A percentile compares a stretch with the other conserved stretches of the same genome.
phyloP scores from a whole-genome alignment of 1,139 yeast species.

The Blastobotrys buckinghamii region DNA sequence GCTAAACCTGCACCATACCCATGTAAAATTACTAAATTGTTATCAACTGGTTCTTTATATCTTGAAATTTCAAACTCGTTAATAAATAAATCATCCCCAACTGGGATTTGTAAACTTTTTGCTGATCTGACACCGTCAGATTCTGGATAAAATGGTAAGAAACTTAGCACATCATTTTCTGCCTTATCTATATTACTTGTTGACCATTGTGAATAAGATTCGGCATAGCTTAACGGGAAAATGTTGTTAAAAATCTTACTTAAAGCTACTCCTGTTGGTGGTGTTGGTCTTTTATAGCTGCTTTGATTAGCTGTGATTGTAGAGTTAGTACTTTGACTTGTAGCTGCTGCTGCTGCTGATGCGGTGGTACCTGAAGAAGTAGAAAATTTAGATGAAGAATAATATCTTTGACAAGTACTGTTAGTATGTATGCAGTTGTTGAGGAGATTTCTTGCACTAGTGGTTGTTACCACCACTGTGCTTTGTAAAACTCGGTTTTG shows the following conservation, averaged over 20 bases:
- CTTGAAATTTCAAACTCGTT: slow-evolving; percentile 49
- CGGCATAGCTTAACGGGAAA: slow-evolving; percentile 36
- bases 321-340: neutral
- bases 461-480: neutral
- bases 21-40: slow-evolving; percentile 60
- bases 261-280: slow-evolving; percentile 32
- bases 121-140: slow-evolving; percentile 44
- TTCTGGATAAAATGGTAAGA: slow-evolving; percentile 56
- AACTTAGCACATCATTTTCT: slow-evolving; percentile 42
- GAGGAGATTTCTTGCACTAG: neutral
- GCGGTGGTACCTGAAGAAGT: neutral
- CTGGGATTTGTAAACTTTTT: slow-evolving; percentile 44
- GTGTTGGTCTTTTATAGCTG: slow-evolving; percentile 26
- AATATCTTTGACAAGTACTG: neutral
- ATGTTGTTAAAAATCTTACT: slow-evolving; percentile 26
- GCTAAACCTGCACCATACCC: slow-evolving; percentile 92
- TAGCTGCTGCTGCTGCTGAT: neutral
- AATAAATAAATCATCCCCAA: slow-evolving; percentile 44
- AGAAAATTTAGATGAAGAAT: neutral
- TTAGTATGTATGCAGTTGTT: too few relatives aligned
- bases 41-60: slow-evolving; percentile 17
- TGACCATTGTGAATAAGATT: slow-evolving; percentile 43
- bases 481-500: neutral
- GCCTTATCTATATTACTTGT: slow-evolving; percentile 34
- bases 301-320: too few relatives aligned